Evolutionary conservation across 2,329 filamentous ascomycete genomes (phyloP).

Genomic region (Colletotrichum noveboracense): DNA sequence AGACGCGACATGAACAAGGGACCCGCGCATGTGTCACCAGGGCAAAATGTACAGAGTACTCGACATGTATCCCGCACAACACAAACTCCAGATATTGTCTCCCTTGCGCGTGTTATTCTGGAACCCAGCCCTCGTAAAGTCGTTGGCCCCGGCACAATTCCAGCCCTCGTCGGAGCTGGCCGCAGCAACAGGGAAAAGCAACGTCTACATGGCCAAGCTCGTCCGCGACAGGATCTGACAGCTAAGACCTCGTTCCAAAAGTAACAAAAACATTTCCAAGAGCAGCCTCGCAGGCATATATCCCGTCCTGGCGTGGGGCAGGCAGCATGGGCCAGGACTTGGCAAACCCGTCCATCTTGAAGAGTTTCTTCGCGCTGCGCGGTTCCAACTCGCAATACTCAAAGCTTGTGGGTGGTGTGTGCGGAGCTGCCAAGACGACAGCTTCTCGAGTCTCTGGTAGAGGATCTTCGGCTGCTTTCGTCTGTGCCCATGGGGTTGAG

Average conservation of each 20-base stretch:
- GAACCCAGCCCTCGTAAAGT: background rate
- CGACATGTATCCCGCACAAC: background rate
- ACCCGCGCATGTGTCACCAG: background rate
- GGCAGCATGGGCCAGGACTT: background rate
- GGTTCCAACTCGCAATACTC: background rate
- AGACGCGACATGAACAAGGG: conserved; percentile 3
- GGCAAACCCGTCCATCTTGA: conserved; percentile 7
- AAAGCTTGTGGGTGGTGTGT: background rate
- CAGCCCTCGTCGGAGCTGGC: background rate
- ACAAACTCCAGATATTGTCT: background rate
- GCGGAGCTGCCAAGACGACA: conserved; percentile 12
- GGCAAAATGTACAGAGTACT: background rate
- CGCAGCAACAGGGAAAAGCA: background rate
- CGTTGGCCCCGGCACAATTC: background rate
- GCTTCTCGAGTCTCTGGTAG: background rate
- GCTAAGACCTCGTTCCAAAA: background rate
- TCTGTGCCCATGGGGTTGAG: background rate
- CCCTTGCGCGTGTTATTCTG: background rate
- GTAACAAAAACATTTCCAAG: background rate
- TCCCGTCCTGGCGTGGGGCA: conserved; percentile 8
- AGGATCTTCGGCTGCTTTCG: background rate
- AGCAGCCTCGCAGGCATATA: background rate
- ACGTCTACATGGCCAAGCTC: conserved; percentile 1
- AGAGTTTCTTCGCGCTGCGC: background rate
- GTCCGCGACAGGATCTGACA: background rate